A percentile compares a stretch with the other conserved stretches of the same genome.
phyloP scores from a whole-genome alignment of 495 filamentous ascomycete species.

The Friedmanniomyces endolithicus region DNA sequence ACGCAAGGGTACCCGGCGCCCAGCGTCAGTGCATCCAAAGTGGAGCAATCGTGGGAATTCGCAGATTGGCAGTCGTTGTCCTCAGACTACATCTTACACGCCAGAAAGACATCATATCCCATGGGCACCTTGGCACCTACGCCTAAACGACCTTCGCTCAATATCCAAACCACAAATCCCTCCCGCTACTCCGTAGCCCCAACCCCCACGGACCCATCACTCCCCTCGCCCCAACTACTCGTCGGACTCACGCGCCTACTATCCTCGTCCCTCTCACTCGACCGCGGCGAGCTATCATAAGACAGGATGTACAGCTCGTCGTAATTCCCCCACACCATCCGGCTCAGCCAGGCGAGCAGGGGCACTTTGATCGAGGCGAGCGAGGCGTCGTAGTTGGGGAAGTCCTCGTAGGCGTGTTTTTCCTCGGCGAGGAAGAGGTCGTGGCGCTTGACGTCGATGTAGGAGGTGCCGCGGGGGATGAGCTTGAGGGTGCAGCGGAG shows the following conservation, averaged over 20 bases:
- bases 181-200: background rate
- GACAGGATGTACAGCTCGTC: constrained; percentile 31
- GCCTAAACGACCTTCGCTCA: constrained; percentile 1
- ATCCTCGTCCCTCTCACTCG: constrained; percentile 7
- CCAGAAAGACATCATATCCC: too few species aligned
- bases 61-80: too few species aligned
- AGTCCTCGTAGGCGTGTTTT: constrained; percentile 20
- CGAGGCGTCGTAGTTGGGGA: constrained; percentile 28
- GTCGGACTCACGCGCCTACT: constrained; percentile 3
- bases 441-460: constrained; percentile 28
- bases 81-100: too few species aligned
- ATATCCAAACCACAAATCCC: too few species aligned
- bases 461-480: constrained; percentile 28
- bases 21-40: too few species aligned
- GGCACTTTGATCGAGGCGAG: constrained; percentile 31
- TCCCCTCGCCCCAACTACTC: constrained; percentile 1
- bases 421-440: constrained; percentile 29
- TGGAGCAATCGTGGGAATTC: too few species aligned
- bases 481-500: constrained; percentile 28
- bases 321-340: constrained; percentile 26
- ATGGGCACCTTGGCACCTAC: background rate
- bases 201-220: background rate
- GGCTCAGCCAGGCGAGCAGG: constrained; percentile 26
- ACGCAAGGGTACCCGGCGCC: too few species aligned
- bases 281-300: constrained; percentile 20